Conservation (phyloP, 2,329 filamentous ascomycete species). For the Arthrobotrys pseudoclavata region DNA sequence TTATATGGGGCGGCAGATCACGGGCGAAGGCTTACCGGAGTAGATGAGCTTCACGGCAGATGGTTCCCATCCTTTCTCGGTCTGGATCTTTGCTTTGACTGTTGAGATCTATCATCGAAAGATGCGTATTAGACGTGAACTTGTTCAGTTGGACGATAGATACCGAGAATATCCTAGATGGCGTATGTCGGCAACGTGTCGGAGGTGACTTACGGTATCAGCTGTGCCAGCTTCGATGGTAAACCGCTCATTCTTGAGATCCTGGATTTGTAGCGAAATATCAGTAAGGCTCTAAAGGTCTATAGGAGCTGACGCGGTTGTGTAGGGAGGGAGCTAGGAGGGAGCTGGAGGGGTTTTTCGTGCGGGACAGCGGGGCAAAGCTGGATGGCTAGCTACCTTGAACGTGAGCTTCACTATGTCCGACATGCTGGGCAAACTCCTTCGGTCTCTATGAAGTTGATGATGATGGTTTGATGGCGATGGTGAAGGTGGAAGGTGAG, state of each 20-base stretch:
- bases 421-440: slow-evolving; percentile 64
- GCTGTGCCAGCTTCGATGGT: slow-evolving; percentile 92
- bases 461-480: not conserved
- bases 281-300: slow-evolving; percentile 60
- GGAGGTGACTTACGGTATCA: slow-evolving; percentile 79
- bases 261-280: slow-evolving; percentile 71
- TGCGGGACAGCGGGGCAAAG: slow-evolving; percentile 57
- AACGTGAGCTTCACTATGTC: slow-evolving; percentile 78
- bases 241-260: slow-evolving; percentile 99
- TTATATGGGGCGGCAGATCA: not conserved
- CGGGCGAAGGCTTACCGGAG: slow-evolving; percentile 76
- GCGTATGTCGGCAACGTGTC: slow-evolving; percentile 47
- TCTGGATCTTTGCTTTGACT: slow-evolving; percentile 91
- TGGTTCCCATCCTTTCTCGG: slow-evolving; percentile 94
- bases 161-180: slow-evolving; percentile 26
- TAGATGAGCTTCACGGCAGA: slow-evolving; percentile 96
- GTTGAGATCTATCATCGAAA: slow-evolving; percentile 77
- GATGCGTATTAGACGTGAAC: slow-evolving; percentile 57
- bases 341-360: slow-evolving; percentile 61
- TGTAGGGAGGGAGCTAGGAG: slow-evolving; percentile 47
- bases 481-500: slow-evolving; percentile 3
- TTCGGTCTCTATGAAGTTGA: slow-evolving; percentile 61
- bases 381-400: slow-evolving; percentile 70
- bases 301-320: slow-evolving; percentile 61
- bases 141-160: slow-evolving; percentile 13